Evolutionary conservation across 164 flowering plant genomes (phyloP).

Genomic region (Vitis cinerea): DNA sequence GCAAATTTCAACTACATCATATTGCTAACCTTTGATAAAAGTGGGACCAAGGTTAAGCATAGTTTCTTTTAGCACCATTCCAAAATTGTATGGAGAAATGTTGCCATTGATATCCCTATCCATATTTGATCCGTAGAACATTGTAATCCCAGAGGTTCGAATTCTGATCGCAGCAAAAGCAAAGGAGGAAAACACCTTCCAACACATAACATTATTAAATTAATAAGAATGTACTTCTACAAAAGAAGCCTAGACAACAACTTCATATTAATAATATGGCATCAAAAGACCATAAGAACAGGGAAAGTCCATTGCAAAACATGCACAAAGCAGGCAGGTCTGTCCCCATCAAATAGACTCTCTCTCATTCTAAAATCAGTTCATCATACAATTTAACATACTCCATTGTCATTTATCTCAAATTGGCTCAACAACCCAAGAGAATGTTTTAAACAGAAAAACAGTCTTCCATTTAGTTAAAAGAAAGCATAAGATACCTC

Average conservation of each 20-base stretch:
- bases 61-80: conserved; percentile 81
- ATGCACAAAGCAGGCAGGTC: no score
- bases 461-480: no score
- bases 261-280: not conserved
- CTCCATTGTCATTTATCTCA: no score
- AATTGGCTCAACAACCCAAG: no score
- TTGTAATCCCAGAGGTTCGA: conserved; percentile 46
- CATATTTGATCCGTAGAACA: conserved; percentile 20
- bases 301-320: no score
- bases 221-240: conserved; percentile 10
- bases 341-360: no score
- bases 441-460: no score
- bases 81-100: conserved; percentile 53
- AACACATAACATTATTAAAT: conserved; percentile 20
- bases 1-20: conserved; percentile 11
- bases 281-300: not conserved
- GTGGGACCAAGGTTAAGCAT: conserved; percentile 91
- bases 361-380: no score
- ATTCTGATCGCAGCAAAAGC: conserved; percentile 61
- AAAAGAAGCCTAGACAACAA: not conserved
- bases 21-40: conserved; percentile 78
- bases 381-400: no score
- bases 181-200: conserved; percentile 74
- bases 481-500: no score
- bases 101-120: conserved; percentile 25